These are phyloP conservation scores for Musa itinerans DNA, from an alignment of 176 grass and related monocot genomes.

Conservation along the genomic window DNA sequence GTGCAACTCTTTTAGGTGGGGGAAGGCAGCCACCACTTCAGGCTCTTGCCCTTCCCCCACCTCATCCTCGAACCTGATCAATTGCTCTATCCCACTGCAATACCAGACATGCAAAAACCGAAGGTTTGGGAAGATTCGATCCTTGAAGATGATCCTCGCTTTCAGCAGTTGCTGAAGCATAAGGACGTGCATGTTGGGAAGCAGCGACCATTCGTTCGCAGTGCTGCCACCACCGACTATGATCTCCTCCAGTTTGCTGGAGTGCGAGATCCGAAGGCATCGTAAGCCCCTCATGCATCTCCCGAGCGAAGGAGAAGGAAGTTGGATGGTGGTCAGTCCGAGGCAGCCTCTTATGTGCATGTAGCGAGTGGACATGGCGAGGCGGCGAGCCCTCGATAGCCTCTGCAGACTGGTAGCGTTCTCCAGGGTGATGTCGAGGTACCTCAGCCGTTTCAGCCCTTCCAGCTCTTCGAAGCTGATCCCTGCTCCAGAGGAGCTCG, in stretches of 20 bases:
- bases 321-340: not conserved
- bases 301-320: not conserved
- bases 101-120: not conserved
- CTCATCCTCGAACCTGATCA: not conserved
- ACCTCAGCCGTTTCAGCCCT: not conserved
- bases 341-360: not conserved
- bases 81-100: not conserved
- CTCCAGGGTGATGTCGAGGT: not conserved
- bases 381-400: not conserved
- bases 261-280: not conserved
- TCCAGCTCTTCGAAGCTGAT: conserved; percentile 1
- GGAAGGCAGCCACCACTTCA: not conserved
- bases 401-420: conserved; percentile 1
- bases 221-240: not conserved
- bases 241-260: not conserved
- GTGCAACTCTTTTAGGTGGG: not conserved
- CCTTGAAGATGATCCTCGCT: not conserved
- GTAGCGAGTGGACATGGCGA: conserved; percentile 1
- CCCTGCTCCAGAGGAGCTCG: not conserved
- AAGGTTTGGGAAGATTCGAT: not conserved
- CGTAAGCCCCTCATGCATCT: not conserved
- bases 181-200: not conserved
- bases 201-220: not conserved
- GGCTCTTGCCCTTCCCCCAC: not conserved
- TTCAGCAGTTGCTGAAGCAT: not conserved